A percentile compares a stretch with the other conserved stretches of the same genome.
Conservation (phyloP, 2,329 filamentous ascomycete species). For the Proliferodiscus dingleyae region DNA sequence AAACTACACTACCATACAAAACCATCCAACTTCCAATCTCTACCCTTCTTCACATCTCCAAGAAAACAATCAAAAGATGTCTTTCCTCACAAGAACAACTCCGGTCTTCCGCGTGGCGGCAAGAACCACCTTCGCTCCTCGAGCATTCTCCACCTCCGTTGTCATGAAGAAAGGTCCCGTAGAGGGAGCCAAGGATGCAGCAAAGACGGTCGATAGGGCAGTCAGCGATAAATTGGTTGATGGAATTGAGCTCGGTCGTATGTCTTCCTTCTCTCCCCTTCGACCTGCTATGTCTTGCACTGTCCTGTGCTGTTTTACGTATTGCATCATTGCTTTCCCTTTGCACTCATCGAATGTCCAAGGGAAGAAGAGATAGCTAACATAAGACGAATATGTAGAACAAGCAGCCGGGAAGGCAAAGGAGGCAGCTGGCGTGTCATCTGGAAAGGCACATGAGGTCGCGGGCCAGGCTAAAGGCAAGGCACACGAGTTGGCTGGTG, state of each 20-base stretch:
- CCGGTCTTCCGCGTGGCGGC: constrained; percentile 36
- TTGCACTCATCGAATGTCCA: neutral
- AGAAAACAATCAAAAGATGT: constrained; percentile 37
- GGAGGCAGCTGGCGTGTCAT: constrained; percentile 35
- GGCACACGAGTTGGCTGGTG: constrained; percentile 35
- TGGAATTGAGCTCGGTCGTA: constrained; percentile 55
- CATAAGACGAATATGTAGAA: constrained; percentile 22
- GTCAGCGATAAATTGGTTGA: constrained; percentile 58
- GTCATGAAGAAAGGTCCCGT: constrained; percentile 44
- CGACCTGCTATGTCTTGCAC: neutral
- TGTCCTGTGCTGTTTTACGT: neutral
- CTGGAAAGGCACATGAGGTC: constrained; percentile 35
- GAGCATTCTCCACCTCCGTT: constrained; percentile 46
- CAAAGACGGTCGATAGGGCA: constrained; percentile 54
- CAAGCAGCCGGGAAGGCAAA: constrained; percentile 44
- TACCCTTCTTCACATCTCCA: neutral
- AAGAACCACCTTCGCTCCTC: constrained; percentile 35
- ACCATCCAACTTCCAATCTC: neutral
- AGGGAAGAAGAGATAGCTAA: neutral
- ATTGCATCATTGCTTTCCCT: neutral
- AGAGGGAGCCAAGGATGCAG: constrained; percentile 53
- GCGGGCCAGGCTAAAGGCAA: constrained; percentile 43
- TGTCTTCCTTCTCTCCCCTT: constrained; percentile 19
- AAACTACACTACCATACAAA: neutral
- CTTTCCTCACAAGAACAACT: constrained; percentile 46